Percentiles rank a stretch among this genome's conserved stretches.
These are phyloP conservation scores for Vaccinium myrtillus DNA, from an alignment of 148 eudicot genomes.

Conservation along the genomic window DNA sequence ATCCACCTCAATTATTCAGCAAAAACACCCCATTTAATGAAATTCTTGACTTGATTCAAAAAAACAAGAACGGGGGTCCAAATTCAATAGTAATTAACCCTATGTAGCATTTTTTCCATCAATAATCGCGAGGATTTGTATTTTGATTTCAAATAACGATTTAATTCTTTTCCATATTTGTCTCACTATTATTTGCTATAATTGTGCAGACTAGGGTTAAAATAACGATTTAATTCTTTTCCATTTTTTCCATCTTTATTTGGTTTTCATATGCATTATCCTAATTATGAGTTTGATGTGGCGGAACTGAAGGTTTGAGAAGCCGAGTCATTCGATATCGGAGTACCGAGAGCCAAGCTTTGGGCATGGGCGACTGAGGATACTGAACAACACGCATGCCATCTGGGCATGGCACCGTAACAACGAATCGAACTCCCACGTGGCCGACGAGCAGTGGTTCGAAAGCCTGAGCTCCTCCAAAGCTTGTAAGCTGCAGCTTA, in stretches of 20 bases:
- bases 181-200: not conserved
- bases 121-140: not conserved
- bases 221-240: too few relatives aligned
- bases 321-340: slow-evolving; percentile 57
- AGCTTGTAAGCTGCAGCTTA: slow-evolving; percentile 23
- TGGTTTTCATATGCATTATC: not conserved
- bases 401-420: slow-evolving; percentile 85
- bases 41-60: too few relatives aligned
- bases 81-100: not conserved
- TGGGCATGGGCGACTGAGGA: slow-evolving; percentile 79
- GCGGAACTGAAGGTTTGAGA: slow-evolving; percentile 46
- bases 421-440: slow-evolving; percentile 41
- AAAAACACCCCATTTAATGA: too few relatives aligned
- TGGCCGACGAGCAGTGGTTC: slow-evolving; percentile 59
- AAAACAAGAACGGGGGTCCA: not conserved
- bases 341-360: slow-evolving; percentile 68
- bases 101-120: not conserved
- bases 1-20: too few relatives aligned
- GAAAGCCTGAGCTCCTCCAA: slow-evolving; percentile 44
- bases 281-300: not conserved
- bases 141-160: not conserved
- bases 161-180: not conserved
- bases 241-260: too few relatives aligned
- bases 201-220: slow-evolving; percentile 50
- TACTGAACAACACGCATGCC: slow-evolving; percentile 61